Evolutionary conservation across 2,329 filamentous ascomycete genomes (phyloP).

Genomic region (Colletotrichum godetiae): DNA sequence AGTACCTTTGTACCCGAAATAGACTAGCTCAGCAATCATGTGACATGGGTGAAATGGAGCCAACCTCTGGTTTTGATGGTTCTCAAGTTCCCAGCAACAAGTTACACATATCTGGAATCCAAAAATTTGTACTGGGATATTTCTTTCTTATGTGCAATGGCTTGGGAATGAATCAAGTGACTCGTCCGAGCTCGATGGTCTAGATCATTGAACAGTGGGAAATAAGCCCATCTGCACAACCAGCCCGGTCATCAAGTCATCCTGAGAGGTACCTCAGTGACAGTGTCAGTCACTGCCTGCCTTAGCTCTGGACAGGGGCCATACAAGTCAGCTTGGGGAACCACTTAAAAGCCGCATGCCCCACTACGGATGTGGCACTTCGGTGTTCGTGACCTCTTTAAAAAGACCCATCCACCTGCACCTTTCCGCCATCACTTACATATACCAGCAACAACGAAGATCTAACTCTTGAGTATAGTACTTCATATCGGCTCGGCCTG

Average conservation of each 20-base stretch:
- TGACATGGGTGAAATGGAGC: background rate
- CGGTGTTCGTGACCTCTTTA: conserved; percentile 8
- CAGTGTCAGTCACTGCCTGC: background rate
- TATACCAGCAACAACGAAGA: conserved; percentile 15
- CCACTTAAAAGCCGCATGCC: conserved; percentile 8
- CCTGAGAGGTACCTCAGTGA: background rate
- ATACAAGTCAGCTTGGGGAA: background rate
- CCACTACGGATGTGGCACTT: conserved; percentile 6
- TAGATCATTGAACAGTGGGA: background rate
- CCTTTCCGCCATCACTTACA: background rate
- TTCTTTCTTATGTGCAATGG: background rate
- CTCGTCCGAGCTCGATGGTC: background rate
- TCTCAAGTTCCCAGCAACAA: background rate
- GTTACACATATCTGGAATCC: background rate
- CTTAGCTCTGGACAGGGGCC: background rate
- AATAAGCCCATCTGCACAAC: background rate
- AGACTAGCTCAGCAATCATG: conserved; percentile 10
- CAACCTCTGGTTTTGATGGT: background rate
- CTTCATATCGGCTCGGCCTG: background rate
- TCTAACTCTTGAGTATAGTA: background rate
- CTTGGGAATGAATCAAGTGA: background rate
- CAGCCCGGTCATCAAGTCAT: background rate
- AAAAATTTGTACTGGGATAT: background rate
- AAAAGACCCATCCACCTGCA: conserved; percentile 2
- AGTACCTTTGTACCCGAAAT: background rate